Evolutionary conservation across 2,329 filamentous ascomycete species (phyloP), one percentile per base, ranked within the genome.

Genomic region (Phyllosticta citribraziliensis): DNA sequence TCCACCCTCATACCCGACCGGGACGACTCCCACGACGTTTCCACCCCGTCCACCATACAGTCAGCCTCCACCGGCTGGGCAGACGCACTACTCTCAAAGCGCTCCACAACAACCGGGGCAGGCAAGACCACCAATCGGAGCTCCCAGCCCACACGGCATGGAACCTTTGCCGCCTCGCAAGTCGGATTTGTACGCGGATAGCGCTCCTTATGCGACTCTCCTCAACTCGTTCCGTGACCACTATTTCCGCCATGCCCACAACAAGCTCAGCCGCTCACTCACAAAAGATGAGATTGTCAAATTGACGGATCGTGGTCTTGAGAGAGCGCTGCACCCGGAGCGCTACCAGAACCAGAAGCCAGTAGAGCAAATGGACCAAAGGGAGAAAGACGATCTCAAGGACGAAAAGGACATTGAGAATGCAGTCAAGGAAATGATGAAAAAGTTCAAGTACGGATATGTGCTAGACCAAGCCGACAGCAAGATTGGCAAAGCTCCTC

Each of bases 371-470:
- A 52, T 52, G 59, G 59, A 61, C 22, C 54, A 61, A 20, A 61
- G 17, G 8, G 60, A 56, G 5, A 62, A 53, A 8, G 10, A 54
- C n/a, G 60, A 62, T 52, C 50, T 57, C 22, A 62, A 62, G 40
- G 60, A 62, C n/a, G 60, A 62, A 25, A 57, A 55, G 30, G 55
- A 62, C 17, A 58, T 62, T 35, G 60, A 57, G 25, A 56, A 57
- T 27, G 60, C 60, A 11, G 60, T 62, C n/a, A 57, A 62, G n/a
- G 60, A 53, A 22, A 62, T 62, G 60, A 24, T 62, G 51, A 57
- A 55, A 50, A 58, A 62, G 33, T 62, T 62, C 35, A 56, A 56
- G 19, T 54, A 52, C n/a, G 59, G 59, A 9, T 57, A 61, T 47
- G n/a, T 61, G 12, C 24, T 61, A 12, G 59, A 56, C 19, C 54